A percentile compares a stretch with the other conserved stretches of the same genome.
Conservation (phyloP, 1,284 basidiomycete genomes). For the Tilletia caries region DNA sequence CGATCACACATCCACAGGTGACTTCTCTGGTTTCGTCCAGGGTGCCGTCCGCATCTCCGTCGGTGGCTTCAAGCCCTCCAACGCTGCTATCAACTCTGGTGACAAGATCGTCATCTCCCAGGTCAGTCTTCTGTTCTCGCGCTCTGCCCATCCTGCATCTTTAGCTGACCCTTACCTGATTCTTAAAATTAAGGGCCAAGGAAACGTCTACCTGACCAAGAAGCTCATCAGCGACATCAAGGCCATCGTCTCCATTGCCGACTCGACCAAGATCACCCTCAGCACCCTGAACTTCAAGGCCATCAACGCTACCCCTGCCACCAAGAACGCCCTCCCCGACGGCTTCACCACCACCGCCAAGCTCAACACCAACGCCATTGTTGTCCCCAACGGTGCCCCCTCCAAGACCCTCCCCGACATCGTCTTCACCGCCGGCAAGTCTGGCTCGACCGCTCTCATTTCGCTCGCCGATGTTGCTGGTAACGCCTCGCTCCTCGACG, state of each 20-base stretch:
- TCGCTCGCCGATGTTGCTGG: slow-evolving; percentile 3
- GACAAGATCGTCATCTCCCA: neutral
- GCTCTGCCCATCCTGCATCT: too few species aligned
- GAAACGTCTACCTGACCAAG: neutral
- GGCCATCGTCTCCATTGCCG: neutral
- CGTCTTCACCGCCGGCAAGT: neutral
- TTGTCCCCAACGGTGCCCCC: slow-evolving; percentile 4
- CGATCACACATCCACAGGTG: too few species aligned
- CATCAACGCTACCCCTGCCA: slow-evolving; percentile 7
- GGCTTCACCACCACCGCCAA: neutral
- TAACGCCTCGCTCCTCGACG: neutral
- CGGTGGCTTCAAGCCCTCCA: slow-evolving; percentile 12
- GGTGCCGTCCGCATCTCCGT: slow-evolving; percentile 9
- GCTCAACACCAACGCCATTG: neutral
- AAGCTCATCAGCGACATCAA: neutral
- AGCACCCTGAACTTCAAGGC: neutral
- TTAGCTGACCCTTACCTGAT: too few species aligned
- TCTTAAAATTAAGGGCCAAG: too few species aligned
- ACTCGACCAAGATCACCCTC: neutral
- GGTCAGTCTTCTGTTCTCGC: too few species aligned
- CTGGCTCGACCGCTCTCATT: neutral
- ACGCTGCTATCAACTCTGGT: neutral
- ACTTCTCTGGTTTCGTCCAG: slow-evolving; percentile 11
- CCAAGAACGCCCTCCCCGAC: slow-evolving; percentile 1
- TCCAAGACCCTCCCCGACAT: slow-evolving; percentile 10